These are phyloP conservation scores for Termitomyces sp. DNA, from an alignment of 768 basidiomycete genomes.

Conservation along the genomic window DNA sequence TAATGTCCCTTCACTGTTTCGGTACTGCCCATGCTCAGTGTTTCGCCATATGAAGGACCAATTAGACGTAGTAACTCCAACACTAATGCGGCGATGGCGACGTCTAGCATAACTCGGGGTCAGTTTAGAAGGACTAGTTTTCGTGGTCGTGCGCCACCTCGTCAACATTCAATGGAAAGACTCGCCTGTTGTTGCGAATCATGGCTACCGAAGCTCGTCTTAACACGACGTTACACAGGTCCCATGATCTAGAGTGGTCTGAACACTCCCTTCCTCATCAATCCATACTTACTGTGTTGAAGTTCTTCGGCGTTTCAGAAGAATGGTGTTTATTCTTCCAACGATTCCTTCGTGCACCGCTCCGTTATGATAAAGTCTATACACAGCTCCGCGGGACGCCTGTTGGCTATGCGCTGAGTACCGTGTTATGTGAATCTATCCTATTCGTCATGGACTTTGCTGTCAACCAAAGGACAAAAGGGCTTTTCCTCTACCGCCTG, in stretches of 20 bases:
- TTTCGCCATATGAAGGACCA: no score
- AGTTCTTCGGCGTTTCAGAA: slow-evolving; percentile 36
- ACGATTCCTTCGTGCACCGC: slow-evolving; percentile 12
- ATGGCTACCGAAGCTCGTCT: slow-evolving; percentile 37
- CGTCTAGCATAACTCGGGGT: no score
- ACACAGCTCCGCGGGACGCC: background rate
- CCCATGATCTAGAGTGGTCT: slow-evolving; percentile 39
- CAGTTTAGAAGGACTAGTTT: no score
- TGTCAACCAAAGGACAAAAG: slow-evolving; percentile 38
- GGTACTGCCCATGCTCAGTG: no score
- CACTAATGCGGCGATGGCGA: no score
- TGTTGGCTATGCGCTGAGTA: slow-evolving; percentile 15
- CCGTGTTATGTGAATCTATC: slow-evolving; percentile 37
- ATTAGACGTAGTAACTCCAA: no score
- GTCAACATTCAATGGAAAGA: no score
- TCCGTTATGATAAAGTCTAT: slow-evolving; percentile 9
- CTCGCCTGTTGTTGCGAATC: slow-evolving; percentile 32
- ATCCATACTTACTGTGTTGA: slow-evolving; percentile 34
- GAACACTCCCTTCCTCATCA: slow-evolving; percentile 36
- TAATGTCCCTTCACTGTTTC: no score
- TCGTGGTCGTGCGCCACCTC: no score
- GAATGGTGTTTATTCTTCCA: slow-evolving; percentile 28
- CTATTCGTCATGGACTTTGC: slow-evolving; percentile 45
- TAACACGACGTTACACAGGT: slow-evolving; percentile 29
- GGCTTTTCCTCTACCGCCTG: slow-evolving; percentile 38